Base-by-base conservation (phyloP, 2,329 filamentous ascomycete species). In the Arthrobotrys pseudoclavata region DNA sequence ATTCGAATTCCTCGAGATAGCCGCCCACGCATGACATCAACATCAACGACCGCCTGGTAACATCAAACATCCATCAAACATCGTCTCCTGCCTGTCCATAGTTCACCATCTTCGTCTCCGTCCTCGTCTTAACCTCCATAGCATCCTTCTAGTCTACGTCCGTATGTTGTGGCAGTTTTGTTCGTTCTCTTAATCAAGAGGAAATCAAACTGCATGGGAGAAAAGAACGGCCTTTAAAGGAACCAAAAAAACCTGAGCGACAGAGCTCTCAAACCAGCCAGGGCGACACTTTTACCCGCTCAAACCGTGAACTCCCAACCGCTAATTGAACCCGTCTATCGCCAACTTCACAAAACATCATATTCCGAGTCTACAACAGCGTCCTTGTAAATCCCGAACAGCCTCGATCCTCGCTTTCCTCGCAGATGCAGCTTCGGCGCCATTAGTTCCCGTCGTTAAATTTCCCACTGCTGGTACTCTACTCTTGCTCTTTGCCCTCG, bases 301-400 rank as follows among this genome's bases (percentile, higher is more conserved):
- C 70, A 69, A 75, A 75, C 70, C 55, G 55, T 60, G 55, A 60
- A 20, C 55, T 60, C 62, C 53, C 26, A 37, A 47, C 62, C 29
- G 18, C 55, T 29, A 40, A 48, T 18, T 31, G 5, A 26, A 3
- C 20, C 9, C 66, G 45, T 57, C 52, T 69, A 68, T 55, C 63
- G 20, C 48, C 63, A 68, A 31, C 20, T 31, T 57, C 68, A 63
- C 20, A 18, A 18, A 40, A 15, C 12, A n/a, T 3, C 18, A 42
- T 34, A 57, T 42, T 18, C 24, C 37, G 24, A 48, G n/a, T 48
- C 40, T 24, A 5, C 4, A 62, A 48, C 31, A 63, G 24, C 15
- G 22, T 53, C 66, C 66, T 40, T 42, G 45, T n/a, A 50, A 48
- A 24, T 34, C 29, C 13, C 26, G 29, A 61, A 37, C 37, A 53